Percentiles rank a stretch among this genome's conserved stretches.
Evolutionary conservation across 2,329 filamentous ascomycete genomes (phyloP).

Genomic region (Ilyonectria destructans): DNA sequence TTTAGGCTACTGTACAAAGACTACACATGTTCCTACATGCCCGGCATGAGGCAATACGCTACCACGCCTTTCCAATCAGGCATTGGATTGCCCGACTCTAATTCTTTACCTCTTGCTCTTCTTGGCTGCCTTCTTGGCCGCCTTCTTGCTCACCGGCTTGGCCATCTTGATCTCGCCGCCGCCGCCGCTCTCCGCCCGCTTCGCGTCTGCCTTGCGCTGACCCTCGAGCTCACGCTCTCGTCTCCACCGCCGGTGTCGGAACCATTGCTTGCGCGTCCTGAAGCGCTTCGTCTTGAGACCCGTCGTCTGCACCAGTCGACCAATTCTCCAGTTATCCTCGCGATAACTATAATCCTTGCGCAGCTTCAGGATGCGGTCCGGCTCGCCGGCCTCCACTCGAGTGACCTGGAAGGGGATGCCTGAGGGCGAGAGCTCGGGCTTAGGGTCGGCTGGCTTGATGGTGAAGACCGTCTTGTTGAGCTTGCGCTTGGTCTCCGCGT

Average conservation of each 20-base stretch:
- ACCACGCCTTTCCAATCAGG: conserved; percentile 2
- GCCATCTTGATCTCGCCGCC: conserved; percentile 51
- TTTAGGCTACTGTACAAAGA: conserved; percentile 41
- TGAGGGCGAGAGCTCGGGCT: conserved; percentile 63
- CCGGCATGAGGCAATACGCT: conserved; percentile 4
- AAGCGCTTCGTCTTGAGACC: conserved; percentile 66
- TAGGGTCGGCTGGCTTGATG: conserved; percentile 57
- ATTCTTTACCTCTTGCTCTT: conserved; percentile 56
- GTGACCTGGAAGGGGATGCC: conserved; percentile 66
- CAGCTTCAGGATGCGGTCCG: conserved; percentile 66
- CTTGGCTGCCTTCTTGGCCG: conserved; percentile 56
- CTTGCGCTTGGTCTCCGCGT: conserved; percentile 81
- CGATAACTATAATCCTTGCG: conserved; percentile 72
- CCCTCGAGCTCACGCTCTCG: conserved; percentile 61
- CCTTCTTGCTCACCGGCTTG: conserved; percentile 57
- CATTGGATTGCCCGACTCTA: conserved; percentile 15
- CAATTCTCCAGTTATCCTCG: conserved; percentile 74
- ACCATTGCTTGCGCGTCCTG: conserved; percentile 66
- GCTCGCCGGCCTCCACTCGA: conserved; percentile 59
- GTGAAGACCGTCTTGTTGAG: conserved; percentile 79
- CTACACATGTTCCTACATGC: conserved; percentile 50
- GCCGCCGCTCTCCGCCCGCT: conserved; percentile 53
- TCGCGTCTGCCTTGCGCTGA: conserved; percentile 57
- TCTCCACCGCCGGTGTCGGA: conserved; percentile 62
- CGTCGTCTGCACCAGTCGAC: conserved; percentile 68